Evolutionary conservation across 768 basidiomycete genomes (phyloP).

Genomic region (Hygrocybe coccinea): DNA sequence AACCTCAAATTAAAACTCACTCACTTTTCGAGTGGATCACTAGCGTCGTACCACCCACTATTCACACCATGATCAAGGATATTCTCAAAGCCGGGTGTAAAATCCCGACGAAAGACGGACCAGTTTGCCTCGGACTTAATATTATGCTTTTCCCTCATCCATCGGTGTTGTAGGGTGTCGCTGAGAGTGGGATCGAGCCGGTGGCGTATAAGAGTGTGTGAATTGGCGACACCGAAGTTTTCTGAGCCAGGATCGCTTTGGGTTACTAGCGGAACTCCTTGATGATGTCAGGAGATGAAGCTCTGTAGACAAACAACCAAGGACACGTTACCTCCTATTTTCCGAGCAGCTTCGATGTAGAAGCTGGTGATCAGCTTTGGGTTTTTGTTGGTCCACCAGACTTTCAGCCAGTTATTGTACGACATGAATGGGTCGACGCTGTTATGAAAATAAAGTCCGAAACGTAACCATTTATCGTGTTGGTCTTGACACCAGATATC

Average conservation of each 20-base stretch:
- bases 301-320: not conserved
- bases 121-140: constrained; percentile 41
- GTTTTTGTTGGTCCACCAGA: constrained; percentile 24
- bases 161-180: constrained; percentile 39
- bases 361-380: constrained; percentile 22
- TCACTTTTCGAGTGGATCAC: constrained; percentile 18
- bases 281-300: constrained; percentile 4
- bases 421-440: constrained; percentile 28
- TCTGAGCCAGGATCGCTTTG: constrained; percentile 43
- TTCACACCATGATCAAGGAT: constrained; percentile 29
- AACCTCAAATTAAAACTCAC: not conserved
- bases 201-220: constrained; percentile 37
- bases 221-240: constrained; percentile 44
- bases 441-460: constrained; percentile 30
- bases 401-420: constrained; percentile 25
- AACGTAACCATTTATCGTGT: constrained; percentile 35
- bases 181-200: constrained; percentile 33
- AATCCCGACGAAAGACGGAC: constrained; percentile 33
- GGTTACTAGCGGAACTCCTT: constrained; percentile 37
- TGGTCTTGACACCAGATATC: constrained; percentile 31
- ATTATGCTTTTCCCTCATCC: constrained; percentile 34
- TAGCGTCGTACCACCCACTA: constrained; percentile 26
- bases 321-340: constrained; percentile 16
- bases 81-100: constrained; percentile 35
- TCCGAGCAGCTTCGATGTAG: constrained; percentile 24